Evolutionary conservation across 1,284 basidiomycete genomes (phyloP), one percentile per base, ranked within the genome.

Genomic region (Boletus subluridellus): DNA sequence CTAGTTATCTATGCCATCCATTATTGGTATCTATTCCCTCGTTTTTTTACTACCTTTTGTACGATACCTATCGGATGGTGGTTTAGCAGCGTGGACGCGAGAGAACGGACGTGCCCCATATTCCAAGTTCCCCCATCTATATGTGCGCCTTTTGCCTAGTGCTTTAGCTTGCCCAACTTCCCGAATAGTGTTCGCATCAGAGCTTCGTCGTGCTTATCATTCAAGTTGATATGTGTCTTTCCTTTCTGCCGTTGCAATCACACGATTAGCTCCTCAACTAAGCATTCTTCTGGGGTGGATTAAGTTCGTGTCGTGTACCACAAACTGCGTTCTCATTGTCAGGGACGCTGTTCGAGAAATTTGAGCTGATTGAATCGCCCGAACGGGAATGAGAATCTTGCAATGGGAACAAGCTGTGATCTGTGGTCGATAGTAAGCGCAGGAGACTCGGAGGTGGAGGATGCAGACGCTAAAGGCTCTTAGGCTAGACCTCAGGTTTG

Each of bases 21-120:
- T 54, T 49, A 35, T 21, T 12, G 2, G 4, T 17, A n/a, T 49
- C 9, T 46, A 15, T 63, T 48, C 45, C 12, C 7, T 45, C 34
- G 3, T 48, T 51, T 17, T 37, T 35, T 28, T 12, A 39, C 42
- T 6, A 32, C 17, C 0, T 39, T 49, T 39, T 58, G 44, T 63
- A 65, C 52, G 54, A 59, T 60, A 49, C 24, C 5, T 51, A 46
- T 35, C 42, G 34, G 6, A 28, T 24, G 60, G n/a, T 47, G 41
- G 26, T 15, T 54, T 42, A 6, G n/a, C 30, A 9, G 35, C 30
- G n/a, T 37, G 12, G 30, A 21, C 21, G 10, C 30, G 11, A 24
- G 54, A 41, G 17, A 24, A 26, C 32, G 24, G 15, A n/a, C 7
- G 44, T 14, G 11, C 2, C 21, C 3, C 21, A 9, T 24, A 8